Conservation (phyloP, 2,329 filamentous ascomycete genomes). For the Laburnicola sp. region DNA sequence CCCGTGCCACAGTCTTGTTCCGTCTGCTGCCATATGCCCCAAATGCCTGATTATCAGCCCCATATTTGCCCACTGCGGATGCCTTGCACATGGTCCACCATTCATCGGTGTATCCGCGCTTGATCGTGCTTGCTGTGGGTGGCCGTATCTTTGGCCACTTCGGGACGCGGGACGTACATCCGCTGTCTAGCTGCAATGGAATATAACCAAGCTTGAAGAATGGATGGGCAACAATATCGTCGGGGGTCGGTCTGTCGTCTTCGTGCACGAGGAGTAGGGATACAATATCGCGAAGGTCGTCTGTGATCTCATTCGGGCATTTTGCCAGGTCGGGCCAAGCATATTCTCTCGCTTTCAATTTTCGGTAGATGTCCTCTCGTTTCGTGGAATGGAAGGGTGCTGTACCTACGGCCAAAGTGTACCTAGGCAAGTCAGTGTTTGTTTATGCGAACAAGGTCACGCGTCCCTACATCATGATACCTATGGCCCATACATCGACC, state of each 20-base stretch:
- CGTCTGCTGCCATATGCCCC: conserved; percentile 52
- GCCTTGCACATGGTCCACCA: conserved; percentile 56
- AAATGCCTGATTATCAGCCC: conserved; percentile 51
- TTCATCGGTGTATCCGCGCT: conserved; percentile 54
- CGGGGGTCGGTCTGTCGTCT: conserved; percentile 72
- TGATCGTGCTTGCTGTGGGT: conserved; percentile 49
- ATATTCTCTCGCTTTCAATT: conserved; percentile 71
- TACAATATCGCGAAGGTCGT: conserved; percentile 77
- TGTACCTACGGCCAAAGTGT: conserved; percentile 94
- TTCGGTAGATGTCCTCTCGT: conserved; percentile 79
- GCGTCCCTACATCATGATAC: conserved; percentile 80
- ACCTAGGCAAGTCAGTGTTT: conserved; percentile 57
- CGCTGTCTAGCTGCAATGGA: conserved; percentile 57
- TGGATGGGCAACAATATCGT: conserved; percentile 75
- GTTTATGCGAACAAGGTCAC: background rate
- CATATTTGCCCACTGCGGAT: conserved; percentile 55
- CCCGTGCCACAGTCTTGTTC: conserved; percentile 54
- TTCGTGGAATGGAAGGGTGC: conserved; percentile 94
- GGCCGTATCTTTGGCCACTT: conserved; percentile 52
- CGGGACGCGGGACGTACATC: conserved; percentile 51
- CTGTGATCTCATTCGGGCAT: conserved; percentile 70
- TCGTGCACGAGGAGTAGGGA: conserved; percentile 75
- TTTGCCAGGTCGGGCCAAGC: conserved; percentile 73
- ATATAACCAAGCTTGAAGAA: conserved; percentile 80
- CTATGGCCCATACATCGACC: conserved; percentile 97